Conservation (phyloP, 257 asterid species). For the Anisodus acutangulus region DNA sequence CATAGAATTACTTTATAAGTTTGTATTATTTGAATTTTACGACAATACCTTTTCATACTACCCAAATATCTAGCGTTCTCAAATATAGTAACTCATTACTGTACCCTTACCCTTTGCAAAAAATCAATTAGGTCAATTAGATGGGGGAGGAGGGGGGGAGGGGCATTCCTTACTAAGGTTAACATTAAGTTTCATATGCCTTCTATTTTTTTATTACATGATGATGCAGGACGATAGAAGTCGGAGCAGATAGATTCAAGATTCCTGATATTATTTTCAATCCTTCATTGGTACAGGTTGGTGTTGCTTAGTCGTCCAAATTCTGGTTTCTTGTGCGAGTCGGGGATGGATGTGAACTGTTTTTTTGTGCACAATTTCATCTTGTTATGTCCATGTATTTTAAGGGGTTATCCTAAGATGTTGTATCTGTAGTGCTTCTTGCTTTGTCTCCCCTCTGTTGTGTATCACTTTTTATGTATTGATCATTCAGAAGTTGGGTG, state of each 20-base stretch:
- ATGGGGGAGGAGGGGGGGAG: background rate
- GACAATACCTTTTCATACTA: background rate
- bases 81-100: background rate
- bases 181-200: constrained; percentile 1
- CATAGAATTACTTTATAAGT: background rate
- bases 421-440: constrained; percentile 23
- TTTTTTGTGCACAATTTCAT: background rate
- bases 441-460: constrained; percentile 2
- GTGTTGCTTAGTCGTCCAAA: constrained; percentile 25
- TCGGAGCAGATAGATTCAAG: constrained; percentile 98
- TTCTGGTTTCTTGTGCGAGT: background rate
- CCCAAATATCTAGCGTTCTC: too few species aligned
- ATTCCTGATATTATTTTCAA: constrained; percentile 91
- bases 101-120: background rate
- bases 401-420: background rate
- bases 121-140: background rate
- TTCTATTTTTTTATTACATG: constrained; percentile 20
- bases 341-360: constrained; percentile 6
- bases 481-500: background rate
- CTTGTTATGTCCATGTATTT: background rate
- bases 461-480: constrained; percentile 3
- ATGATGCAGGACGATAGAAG: constrained; percentile 77
- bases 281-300: constrained; percentile 88
- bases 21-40: background rate
- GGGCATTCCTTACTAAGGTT: background rate